Evolutionary conservation across 139 green algal genomes (phyloP).

Genomic region (Dunaliella primolecta): DNA sequence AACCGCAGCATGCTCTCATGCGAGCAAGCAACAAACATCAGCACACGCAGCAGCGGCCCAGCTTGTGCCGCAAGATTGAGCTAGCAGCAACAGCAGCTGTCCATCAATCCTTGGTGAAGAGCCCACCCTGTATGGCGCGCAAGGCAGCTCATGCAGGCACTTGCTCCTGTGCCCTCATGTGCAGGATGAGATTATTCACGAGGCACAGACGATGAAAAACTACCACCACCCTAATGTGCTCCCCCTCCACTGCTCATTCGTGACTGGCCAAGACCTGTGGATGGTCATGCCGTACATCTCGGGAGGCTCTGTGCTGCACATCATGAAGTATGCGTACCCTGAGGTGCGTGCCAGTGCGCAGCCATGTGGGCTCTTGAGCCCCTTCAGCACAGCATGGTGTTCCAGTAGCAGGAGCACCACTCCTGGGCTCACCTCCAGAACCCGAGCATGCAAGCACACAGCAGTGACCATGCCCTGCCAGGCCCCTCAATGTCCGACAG

Average conservation of each 20-base stretch:
- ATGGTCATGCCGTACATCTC: constrained; percentile 90
- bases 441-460: neutral
- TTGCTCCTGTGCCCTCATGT: too few species aligned
- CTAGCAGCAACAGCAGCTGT: too few species aligned
- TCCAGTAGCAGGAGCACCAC: neutral
- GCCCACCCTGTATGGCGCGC: too few species aligned
- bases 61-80: too few species aligned
- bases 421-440: neutral
- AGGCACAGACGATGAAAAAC: constrained; percentile 92
- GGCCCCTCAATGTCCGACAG: neutral
- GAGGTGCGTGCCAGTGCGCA: constrained; percentile 45
- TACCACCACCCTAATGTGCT: constrained; percentile 96
- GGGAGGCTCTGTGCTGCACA: constrained; percentile 78
- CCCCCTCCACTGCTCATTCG: constrained; percentile 88
- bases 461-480: too few species aligned
- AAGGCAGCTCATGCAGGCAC: too few species aligned
- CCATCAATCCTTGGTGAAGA: too few species aligned
- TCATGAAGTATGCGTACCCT: constrained; percentile 85
- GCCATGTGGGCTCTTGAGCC: neutral
- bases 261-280: constrained; percentile 86
- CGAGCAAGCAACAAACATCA: too few species aligned
- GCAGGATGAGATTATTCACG: constrained; percentile 92
- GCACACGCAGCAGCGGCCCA: too few species aligned
- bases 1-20: too few species aligned
- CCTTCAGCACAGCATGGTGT: neutral